phyloP scores from a whole-genome alignment of 768 basidiomycete genomes.

The Tulasnella sp. region DNA sequence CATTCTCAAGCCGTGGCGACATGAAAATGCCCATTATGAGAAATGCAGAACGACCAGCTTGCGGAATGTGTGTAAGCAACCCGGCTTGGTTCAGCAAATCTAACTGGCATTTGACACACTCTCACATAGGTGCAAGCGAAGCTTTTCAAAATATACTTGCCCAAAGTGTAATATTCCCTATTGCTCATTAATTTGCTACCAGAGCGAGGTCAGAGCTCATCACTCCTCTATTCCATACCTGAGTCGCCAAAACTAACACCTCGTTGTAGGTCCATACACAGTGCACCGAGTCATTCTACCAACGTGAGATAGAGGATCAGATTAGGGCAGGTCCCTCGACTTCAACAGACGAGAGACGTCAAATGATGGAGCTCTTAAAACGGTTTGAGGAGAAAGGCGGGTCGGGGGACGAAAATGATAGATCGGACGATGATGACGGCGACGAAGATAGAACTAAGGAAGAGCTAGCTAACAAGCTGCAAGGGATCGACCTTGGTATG shows the following conservation, averaged over 20 bases:
- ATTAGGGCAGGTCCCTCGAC: slow-evolving; percentile 47
- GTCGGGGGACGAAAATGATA: slow-evolving; percentile 24
- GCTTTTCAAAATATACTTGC: slow-evolving; percentile 71
- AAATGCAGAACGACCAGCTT: neutral
- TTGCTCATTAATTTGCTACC: slow-evolving; percentile 68
- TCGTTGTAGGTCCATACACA: slow-evolving; percentile 43
- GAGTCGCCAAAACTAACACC: neutral
- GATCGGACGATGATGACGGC: slow-evolving; percentile 29
- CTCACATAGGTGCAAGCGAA: slow-evolving; percentile 52
- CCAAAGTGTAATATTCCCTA: slow-evolving; percentile 72
- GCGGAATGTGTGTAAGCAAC: slow-evolving; percentile 6
- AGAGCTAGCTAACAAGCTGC: slow-evolving; percentile 42
- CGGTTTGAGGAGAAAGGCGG: slow-evolving; percentile 55
- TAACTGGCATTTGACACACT: no score
- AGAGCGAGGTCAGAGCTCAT: slow-evolving; percentile 45
- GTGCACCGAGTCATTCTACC: slow-evolving; percentile 78
- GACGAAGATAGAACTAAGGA: slow-evolving; percentile 28
- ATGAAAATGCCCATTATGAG: neutral
- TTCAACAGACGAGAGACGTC: slow-evolving; percentile 40
- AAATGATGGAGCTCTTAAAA: slow-evolving; percentile 53
- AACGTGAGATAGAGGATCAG: slow-evolving; percentile 55
- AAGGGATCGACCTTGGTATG: slow-evolving; percentile 52
- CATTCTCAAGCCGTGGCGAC: no score
- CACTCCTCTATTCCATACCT: slow-evolving; percentile 10
- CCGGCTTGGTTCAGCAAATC: no score